phyloP scores from a whole-genome alignment of 306 rosid species.

The Inga leiocalycina region DNA sequence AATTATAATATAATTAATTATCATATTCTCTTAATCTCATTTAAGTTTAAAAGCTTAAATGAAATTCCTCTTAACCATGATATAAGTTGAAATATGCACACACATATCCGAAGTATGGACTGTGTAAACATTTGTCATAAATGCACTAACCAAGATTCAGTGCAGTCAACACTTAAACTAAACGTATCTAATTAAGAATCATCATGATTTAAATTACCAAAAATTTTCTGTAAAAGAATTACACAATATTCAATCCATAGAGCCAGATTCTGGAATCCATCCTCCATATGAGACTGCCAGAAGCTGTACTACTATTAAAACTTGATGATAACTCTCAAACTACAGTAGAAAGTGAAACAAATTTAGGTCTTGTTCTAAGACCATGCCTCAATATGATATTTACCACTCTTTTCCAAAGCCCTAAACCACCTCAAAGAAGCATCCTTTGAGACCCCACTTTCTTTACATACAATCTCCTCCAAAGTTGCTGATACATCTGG shows the following conservation, averaged over 20 bases:
- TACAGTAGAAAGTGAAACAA: neutral
- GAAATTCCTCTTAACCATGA: neutral
- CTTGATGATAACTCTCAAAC: constrained; percentile 9
- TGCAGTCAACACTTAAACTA: neutral
- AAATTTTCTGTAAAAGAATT: neutral
- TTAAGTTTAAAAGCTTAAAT: neutral
- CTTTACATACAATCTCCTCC: constrained; percentile 70
- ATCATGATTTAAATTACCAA: neutral
- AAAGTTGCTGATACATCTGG: constrained; percentile 77
- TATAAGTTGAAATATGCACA: neutral
- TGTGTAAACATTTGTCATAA: neutral
- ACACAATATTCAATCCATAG: neutral
- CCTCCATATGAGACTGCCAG: neutral
- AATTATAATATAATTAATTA: too few species aligned
- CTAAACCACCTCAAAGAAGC: constrained; percentile 75
- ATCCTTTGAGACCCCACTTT: constrained; percentile 66
- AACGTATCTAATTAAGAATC: neutral
- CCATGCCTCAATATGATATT: constrained; percentile 88
- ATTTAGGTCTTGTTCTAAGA: constrained; percentile 36
- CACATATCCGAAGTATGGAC: neutral
- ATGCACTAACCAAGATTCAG: neutral
- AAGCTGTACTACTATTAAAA: neutral
- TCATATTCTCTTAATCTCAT: neutral
- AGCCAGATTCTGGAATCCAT: constrained; percentile 6
- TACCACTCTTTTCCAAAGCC: constrained; percentile 69